These are phyloP conservation scores for Sanguinoderma infundibulare DNA, from an alignment of 1,284 basidiomycete genomes.

Conservation along the genomic window DNA sequence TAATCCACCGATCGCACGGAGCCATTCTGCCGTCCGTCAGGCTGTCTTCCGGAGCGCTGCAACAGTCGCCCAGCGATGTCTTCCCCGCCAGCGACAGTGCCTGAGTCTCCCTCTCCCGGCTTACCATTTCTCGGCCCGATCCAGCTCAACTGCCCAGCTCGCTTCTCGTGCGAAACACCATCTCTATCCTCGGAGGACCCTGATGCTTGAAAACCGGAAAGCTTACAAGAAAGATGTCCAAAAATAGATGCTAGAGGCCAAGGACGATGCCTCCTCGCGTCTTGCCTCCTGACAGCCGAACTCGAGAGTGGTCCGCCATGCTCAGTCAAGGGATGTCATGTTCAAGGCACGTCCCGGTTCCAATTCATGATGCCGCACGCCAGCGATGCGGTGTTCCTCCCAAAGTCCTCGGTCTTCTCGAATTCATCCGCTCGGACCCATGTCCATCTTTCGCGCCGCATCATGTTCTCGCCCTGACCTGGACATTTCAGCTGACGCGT, in stretches of 20 bases:
- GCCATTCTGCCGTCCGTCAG: not conserved
- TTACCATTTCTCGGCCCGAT: not conserved
- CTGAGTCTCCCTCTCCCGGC: not conserved
- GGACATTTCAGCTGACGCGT: not conserved
- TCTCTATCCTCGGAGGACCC: not conserved
- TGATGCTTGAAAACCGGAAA: not conserved
- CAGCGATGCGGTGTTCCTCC: not conserved
- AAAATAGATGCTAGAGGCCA: too few relatives aligned
- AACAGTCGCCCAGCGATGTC: not conserved
- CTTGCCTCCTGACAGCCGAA: not conserved
- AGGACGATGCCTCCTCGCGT: too few relatives aligned
- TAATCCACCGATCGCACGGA: conserved; percentile 3
- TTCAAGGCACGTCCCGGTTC: not conserved
- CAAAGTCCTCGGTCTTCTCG: not conserved
- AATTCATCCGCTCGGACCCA: not conserved
- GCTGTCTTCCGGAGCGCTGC: not conserved
- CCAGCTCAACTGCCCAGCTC: not conserved
- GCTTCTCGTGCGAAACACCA: not conserved
- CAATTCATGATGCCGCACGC: not conserved
- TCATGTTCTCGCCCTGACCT: not conserved
- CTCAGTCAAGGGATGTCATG: not conserved
- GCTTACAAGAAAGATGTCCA: not conserved
- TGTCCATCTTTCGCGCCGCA: not conserved
- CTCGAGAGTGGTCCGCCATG: not conserved
- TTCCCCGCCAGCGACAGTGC: not conserved